Evolutionary conservation across 192 early-diverging fungal species (phyloP).

Genomic region (Chytriomyces hyalinus): DNA sequence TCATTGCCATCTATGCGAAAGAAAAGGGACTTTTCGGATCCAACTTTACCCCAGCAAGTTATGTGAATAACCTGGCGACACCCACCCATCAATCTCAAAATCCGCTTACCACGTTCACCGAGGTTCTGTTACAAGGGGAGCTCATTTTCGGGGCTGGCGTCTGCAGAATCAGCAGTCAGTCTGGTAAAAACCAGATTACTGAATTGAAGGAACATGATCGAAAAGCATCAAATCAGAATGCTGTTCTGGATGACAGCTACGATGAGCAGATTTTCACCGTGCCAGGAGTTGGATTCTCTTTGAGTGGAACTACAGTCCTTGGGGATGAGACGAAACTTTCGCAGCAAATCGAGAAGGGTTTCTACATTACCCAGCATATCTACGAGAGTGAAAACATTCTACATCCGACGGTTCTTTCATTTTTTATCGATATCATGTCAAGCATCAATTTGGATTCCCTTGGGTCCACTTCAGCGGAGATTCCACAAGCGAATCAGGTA

Average conservation of each 20-base stretch:
- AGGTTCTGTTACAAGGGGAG: constrained; percentile 19
- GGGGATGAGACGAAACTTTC: constrained; percentile 32
- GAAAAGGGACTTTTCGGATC: constrained; percentile 49
- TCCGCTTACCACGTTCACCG: constrained; percentile 4
- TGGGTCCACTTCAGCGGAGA: neutral
- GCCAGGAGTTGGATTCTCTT: constrained; percentile 44
- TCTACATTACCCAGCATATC: constrained; percentile 32
- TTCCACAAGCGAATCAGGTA: constrained; percentile 34
- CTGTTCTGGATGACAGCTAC: constrained; percentile 10
- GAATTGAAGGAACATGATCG: constrained; percentile 21
- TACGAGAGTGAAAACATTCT: constrained; percentile 68
- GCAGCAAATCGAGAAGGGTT: neutral
- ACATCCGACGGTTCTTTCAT: constrained; percentile 72
- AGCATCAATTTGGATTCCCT: constrained; percentile 59
- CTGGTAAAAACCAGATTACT: neutral
- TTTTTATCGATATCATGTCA: constrained; percentile 69
- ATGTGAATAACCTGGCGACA: neutral
- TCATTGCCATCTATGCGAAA: constrained; percentile 66
- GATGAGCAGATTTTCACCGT: constrained; percentile 39
- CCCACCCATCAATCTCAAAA: neutral
- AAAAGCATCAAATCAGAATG: neutral
- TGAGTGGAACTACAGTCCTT: constrained; percentile 44
- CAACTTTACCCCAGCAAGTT: neutral
- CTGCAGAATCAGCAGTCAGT: constrained; percentile 17
- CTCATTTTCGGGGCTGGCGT: constrained; percentile 27